These are phyloP conservation scores for Fonsecaea multimorphosa DNA, from an alignment of 2,329 filamentous ascomycete species.

Conservation along the genomic window DNA sequence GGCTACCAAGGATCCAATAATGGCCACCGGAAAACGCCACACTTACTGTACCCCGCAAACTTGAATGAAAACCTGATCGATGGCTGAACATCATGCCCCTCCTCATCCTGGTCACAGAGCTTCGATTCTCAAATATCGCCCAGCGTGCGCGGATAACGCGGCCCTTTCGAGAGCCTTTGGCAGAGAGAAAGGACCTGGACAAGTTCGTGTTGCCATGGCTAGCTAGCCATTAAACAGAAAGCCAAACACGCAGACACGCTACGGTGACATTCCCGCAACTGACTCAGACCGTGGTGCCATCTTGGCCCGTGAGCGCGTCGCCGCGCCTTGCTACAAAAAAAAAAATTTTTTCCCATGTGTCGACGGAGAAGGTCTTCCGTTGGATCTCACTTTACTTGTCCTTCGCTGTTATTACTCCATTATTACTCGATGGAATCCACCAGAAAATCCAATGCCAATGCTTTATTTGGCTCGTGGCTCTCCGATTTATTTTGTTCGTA, in stretches of 20 bases:
- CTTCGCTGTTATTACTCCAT: conserved; percentile 31
- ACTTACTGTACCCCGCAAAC: conserved; percentile 34
- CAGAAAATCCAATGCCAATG: conserved; percentile 6
- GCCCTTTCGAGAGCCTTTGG: neutral
- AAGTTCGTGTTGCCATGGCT: neutral
- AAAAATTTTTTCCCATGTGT: conserved; percentile 35
- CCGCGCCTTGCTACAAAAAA: conserved; percentile 17
- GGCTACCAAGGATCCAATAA: conserved; percentile 20
- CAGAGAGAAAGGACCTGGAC: neutral
- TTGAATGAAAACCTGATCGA: conserved; percentile 6
- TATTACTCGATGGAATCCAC: conserved; percentile 35
- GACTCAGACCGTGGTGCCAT: conserved; percentile 30
- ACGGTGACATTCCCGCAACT: conserved; percentile 27
- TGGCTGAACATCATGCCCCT: neutral
- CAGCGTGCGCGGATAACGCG: neutral
- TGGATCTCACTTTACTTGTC: conserved; percentile 11
- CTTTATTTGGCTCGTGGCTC: neutral
- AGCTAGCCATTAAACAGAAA: conserved; percentile 3
- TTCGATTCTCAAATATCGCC: neutral
- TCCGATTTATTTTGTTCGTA: conserved; percentile 11
- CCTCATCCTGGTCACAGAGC: neutral
- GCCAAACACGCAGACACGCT: neutral
- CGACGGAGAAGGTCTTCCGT: conserved; percentile 4
- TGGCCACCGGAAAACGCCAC: conserved; percentile 15
- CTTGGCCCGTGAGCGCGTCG: neutral